A percentile compares a stretch with the other conserved stretches of the same genome.
Conservation (phyloP, 352 stramenopile species). For the Phytophthora pistaciae region DNA sequence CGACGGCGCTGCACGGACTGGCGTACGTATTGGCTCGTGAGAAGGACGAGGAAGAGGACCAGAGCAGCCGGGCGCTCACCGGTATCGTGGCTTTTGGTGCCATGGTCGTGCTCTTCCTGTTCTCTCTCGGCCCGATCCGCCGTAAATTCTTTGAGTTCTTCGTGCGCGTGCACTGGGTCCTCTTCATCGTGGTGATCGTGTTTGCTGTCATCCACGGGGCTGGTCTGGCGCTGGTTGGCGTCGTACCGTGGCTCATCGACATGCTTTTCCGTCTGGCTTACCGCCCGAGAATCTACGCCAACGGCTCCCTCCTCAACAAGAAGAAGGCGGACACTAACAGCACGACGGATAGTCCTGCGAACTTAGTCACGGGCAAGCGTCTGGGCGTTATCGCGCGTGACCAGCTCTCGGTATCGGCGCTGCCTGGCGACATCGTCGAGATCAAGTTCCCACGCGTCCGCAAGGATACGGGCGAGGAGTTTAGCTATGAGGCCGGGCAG, state of each 20-base stretch:
- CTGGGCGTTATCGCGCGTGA: constrained; percentile 19
- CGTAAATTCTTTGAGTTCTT: constrained; percentile 31
- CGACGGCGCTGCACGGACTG: constrained; percentile 39
- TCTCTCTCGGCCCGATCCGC: constrained; percentile 39
- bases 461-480: constrained; percentile 32
- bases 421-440: constrained; percentile 10
- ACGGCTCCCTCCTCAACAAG: constrained; percentile 12
- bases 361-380: constrained; percentile 11
- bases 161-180: constrained; percentile 48
- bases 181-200: constrained; percentile 48
- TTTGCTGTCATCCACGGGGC: constrained; percentile 47
- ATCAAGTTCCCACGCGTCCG: constrained; percentile 33
- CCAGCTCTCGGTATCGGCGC: not conserved
- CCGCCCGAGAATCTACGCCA: constrained; percentile 11
- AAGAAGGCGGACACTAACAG: constrained; percentile 1
- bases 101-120: constrained; percentile 33
- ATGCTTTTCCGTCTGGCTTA: constrained; percentile 40
- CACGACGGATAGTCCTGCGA: not conserved
- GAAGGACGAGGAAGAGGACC: constrained; percentile 8
- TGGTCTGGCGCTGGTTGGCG: constrained; percentile 29
- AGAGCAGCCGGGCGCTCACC: constrained; percentile 6
- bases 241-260: constrained; percentile 39
- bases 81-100: constrained; percentile 29
- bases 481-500: constrained; percentile 38
- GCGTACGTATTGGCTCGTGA: constrained; percentile 34